Conservation (phyloP, 129 eudicot genomes). For the Ambrosia trifida region DNA sequence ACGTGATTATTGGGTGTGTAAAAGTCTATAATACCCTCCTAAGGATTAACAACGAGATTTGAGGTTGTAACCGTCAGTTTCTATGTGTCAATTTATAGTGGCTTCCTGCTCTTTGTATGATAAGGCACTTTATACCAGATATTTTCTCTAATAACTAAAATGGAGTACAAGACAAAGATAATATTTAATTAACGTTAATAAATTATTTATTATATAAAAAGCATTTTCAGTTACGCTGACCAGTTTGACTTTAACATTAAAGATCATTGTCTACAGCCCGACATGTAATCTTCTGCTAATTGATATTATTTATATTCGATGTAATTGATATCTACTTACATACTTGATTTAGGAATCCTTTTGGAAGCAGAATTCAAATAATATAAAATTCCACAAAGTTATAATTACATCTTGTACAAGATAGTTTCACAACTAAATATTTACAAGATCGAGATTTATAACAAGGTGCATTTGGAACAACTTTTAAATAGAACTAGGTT, state of each 20-base stretch:
- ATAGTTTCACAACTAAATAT: neutral
- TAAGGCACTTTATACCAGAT: no score
- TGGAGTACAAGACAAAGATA: neutral
- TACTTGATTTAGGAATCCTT: neutral
- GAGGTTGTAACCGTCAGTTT: no score
- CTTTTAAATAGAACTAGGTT: no score
- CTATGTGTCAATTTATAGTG: neutral
- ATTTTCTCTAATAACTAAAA: neutral
- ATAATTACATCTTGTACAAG: neutral
- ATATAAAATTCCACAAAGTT: neutral
- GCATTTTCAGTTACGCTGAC: constrained; percentile 4
- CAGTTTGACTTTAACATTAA: neutral
- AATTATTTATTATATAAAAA: neutral
- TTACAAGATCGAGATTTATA: no score
- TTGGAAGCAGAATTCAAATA: neutral
- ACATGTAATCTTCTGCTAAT: constrained; percentile 10
- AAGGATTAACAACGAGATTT: no score
- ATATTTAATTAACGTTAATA: neutral
- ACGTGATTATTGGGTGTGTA: no score
- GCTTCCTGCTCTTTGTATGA: no score
- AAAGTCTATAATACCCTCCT: no score
- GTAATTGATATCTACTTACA: neutral
- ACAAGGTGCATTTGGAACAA: no score
- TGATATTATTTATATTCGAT: neutral
- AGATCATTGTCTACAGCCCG: constrained; percentile 10